These are phyloP conservation scores for Psidium guajava DNA, from an alignment of 345 rosid species.

Conservation along the genomic window DNA sequence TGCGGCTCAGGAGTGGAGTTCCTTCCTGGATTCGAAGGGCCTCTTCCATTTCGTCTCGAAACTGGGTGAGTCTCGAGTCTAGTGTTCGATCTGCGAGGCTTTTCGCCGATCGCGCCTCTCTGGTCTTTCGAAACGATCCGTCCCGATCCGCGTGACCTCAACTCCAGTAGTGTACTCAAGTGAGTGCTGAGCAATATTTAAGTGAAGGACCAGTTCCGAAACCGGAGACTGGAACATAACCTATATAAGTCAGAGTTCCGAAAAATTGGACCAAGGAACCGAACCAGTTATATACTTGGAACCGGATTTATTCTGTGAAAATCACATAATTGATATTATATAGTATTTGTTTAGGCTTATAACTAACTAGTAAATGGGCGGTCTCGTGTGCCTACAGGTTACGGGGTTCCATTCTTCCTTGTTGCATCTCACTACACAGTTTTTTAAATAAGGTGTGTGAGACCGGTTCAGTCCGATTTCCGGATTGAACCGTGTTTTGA, in stretches of 20 bases:
- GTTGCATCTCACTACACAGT: background rate
- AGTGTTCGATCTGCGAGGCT: background rate
- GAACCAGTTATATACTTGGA: background rate
- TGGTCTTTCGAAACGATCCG: background rate
- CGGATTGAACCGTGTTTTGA: background rate
- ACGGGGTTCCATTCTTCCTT: background rate
- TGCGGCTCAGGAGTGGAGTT: constrained; percentile 15
- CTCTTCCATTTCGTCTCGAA: constrained; percentile 60
- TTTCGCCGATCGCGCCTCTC: background rate
- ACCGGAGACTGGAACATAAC: background rate
- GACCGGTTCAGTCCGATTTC: background rate
- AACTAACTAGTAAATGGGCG: background rate
- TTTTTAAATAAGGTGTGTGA: background rate
- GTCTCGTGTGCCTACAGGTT: background rate
- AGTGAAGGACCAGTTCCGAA: background rate
- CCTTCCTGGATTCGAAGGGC: constrained; percentile 60
- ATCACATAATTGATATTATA: background rate
- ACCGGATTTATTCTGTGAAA: background rate
- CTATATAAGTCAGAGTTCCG: background rate
- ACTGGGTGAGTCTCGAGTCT: constrained; percentile 36
- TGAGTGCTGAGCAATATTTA: background rate
- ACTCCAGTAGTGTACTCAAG: background rate
- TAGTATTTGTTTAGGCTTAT: background rate
- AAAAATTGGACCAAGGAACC: background rate
- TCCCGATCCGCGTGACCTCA: background rate